phyloP scores from a whole-genome alignment of 2,329 filamentous ascomycete species.

The Hysterium pulicare region DNA sequence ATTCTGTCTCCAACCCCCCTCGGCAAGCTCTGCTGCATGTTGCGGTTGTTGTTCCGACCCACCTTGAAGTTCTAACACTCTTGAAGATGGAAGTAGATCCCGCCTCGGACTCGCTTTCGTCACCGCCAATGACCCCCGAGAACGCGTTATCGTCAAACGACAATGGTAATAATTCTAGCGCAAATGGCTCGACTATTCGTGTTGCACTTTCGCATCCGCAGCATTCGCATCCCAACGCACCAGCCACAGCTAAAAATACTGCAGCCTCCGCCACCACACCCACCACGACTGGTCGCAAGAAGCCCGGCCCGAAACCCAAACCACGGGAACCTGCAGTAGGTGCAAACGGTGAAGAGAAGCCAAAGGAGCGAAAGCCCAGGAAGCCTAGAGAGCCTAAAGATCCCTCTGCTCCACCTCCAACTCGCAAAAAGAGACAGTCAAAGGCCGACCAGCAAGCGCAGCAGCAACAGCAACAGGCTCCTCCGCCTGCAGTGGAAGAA shows the following conservation, averaged over 20 bases:
- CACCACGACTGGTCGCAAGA: constrained; percentile 35
- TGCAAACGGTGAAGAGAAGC: constrained; percentile 41
- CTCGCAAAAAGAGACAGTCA: constrained; percentile 50
- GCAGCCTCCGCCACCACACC: constrained; percentile 16
- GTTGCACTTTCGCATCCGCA: constrained; percentile 15
- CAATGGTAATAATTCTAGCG: constrained; percentile 16
- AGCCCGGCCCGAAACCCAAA: constrained; percentile 43
- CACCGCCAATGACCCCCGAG: constrained; percentile 24
- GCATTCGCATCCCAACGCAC: constrained; percentile 30
- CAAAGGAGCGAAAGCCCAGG: constrained; percentile 43
- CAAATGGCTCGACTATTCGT: constrained; percentile 29
- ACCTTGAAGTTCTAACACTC: not conserved
- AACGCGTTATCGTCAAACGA: constrained; percentile 5
- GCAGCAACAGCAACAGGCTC: constrained; percentile 6
- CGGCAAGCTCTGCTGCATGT: not conserved
- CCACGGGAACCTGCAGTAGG: constrained; percentile 27
- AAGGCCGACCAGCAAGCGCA: constrained; percentile 28
- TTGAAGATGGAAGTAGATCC: constrained; percentile 24
- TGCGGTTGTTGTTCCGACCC: constrained; percentile 1
- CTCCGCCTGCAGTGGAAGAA: constrained; percentile 1
- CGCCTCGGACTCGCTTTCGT: constrained; percentile 36
- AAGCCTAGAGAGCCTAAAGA: constrained; percentile 49
- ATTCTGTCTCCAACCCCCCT: too few relatives aligned
- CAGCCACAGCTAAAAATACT: constrained; percentile 12
- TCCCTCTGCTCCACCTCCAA: constrained; percentile 40